Evolutionary conservation across 768 basidiomycete species (phyloP).

Genomic region (Cytidiella melzeri): DNA sequence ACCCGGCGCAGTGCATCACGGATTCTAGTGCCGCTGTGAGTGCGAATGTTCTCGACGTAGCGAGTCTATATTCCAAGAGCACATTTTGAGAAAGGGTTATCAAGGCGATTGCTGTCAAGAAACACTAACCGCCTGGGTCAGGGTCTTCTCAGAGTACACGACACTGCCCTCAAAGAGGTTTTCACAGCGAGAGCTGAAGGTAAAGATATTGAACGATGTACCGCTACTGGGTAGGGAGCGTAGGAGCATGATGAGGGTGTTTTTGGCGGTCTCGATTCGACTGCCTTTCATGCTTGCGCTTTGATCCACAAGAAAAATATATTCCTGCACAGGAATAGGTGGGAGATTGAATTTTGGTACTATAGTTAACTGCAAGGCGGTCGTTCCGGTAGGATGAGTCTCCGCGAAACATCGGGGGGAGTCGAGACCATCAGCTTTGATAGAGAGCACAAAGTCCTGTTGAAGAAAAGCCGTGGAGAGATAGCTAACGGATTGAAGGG

Average conservation of each 20-base stretch:
- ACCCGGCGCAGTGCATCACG: background rate
- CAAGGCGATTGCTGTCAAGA: too few relatives aligned
- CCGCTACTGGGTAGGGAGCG: slow-evolving; percentile 38
- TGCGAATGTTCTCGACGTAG: slow-evolving; percentile 3
- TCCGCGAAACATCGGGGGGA: slow-evolving; percentile 53
- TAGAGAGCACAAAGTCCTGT: slow-evolving; percentile 45
- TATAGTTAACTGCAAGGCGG: slow-evolving; percentile 48
- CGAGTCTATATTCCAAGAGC: too few relatives aligned
- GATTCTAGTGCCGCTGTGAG: slow-evolving; percentile 7
- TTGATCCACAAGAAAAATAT: slow-evolving; percentile 55
- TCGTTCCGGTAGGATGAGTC: slow-evolving; percentile 19
- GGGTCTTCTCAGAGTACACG: too few relatives aligned
- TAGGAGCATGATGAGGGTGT: slow-evolving; percentile 41
- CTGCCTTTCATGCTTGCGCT: slow-evolving; percentile 44
- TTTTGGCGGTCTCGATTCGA: slow-evolving; percentile 43
- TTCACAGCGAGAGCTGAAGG: too few relatives aligned
- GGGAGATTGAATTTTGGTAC: slow-evolving; percentile 46
- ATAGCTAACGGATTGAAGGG: slow-evolving; percentile 34
- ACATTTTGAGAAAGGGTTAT: too few relatives aligned
- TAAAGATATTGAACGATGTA: slow-evolving; percentile 52
- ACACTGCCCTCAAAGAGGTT: too few relatives aligned
- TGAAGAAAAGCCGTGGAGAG: slow-evolving; percentile 37
- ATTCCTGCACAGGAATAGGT: slow-evolving; percentile 43
- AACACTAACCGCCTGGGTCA: too few relatives aligned
- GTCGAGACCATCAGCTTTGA: slow-evolving; percentile 45